Evolutionary conservation across 305 asterid species (phyloP), one percentile per base, ranked within the genome.

Genomic region (Fraxinus xanthoxyloides): DNA sequence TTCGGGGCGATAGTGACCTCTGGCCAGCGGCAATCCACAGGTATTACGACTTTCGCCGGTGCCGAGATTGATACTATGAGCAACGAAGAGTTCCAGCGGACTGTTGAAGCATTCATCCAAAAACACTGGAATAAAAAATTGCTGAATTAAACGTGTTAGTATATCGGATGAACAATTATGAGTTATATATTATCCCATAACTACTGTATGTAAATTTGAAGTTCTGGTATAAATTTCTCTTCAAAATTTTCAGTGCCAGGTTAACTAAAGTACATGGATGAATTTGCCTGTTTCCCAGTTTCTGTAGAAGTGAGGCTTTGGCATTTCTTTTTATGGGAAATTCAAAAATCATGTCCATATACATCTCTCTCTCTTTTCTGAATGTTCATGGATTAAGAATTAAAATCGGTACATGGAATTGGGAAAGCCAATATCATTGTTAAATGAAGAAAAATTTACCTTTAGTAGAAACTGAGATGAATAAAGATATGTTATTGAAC

Each of bases 31-130:
- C 19, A 6, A 9, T 23, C 23, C 73, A 26, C 34, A 72, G 78
- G 30, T 40, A 61, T 48, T 63, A 83, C 85, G 80, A n/a, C 74
- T 28, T 3, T 75, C 5, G 86, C 83, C 1, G 72, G 88, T 82
- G 84, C 85, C 82, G 87, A 82, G 79, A 85, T 89, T 0, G 95
- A 95, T 75, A 87, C 79, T 48, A 82, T 95, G 28, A 94, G 95
- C 83, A 87, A 81, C 73, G 98, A 93, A 38, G 99, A 95, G 19
- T 95, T 95, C 54, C 92, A 85, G 85, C 92, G 84, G 24, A 86
- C 89, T 0, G 86, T 95, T 4, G 99, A 94, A 1, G 92, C 88
- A 0, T 91, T 90, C 87, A 93, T 95, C 43, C 80, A 84, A 59
- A n/a, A n/a, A n/a, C n/a, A n/a, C n/a, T 84, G 91, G 87, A 43